These are phyloP conservation scores for Penicillium taxi DNA, from an alignment of 495 filamentous ascomycete species.

Conservation along the genomic window DNA sequence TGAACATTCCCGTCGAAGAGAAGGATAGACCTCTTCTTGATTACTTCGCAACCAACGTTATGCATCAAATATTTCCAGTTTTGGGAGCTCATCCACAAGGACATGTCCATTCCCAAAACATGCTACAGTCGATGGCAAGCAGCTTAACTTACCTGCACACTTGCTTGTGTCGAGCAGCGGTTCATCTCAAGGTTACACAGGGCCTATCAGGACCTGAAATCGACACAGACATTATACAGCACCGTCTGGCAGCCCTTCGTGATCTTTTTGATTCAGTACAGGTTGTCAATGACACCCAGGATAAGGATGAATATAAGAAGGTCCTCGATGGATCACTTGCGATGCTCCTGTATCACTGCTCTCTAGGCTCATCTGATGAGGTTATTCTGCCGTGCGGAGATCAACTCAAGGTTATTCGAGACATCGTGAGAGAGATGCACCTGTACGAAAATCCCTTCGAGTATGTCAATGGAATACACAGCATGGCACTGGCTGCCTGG, in stretches of 20 bases:
- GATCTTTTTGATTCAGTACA: constrained; percentile 79
- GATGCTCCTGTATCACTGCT: constrained; percentile 97
- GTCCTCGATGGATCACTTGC: constrained; percentile 91
- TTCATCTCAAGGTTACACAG: constrained; percentile 78
- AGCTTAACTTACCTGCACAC: constrained; percentile 95
- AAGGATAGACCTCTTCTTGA: constrained; percentile 78
- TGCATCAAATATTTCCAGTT: constrained; percentile 84
- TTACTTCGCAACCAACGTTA: constrained; percentile 84
- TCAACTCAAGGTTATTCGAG: constrained; percentile 87
- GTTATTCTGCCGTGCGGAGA: constrained; percentile 88
- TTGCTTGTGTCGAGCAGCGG: constrained; percentile 90
- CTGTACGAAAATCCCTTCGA: constrained; percentile 33
- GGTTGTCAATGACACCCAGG: constrained; percentile 70
- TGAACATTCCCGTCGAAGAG: constrained; percentile 80
- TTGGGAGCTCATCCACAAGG: constrained; percentile 82
- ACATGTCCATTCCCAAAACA: constrained; percentile 64
- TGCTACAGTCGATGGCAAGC: constrained; percentile 74
- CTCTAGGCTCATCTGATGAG: constrained; percentile 79
- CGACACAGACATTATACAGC: constrained; percentile 88
- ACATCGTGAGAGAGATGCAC: constrained; percentile 76
- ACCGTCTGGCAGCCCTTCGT: constrained; percentile 81
- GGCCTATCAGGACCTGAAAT: constrained; percentile 63
- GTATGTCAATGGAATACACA: constrained; percentile 65
- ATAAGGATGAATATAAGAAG: constrained; percentile 73
- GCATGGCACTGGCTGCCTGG: constrained; percentile 92